These are phyloP conservation scores for Ambrosia artemisiifolia DNA, from an alignment of 129 eudicot genomes.

Conservation along the genomic window DNA sequence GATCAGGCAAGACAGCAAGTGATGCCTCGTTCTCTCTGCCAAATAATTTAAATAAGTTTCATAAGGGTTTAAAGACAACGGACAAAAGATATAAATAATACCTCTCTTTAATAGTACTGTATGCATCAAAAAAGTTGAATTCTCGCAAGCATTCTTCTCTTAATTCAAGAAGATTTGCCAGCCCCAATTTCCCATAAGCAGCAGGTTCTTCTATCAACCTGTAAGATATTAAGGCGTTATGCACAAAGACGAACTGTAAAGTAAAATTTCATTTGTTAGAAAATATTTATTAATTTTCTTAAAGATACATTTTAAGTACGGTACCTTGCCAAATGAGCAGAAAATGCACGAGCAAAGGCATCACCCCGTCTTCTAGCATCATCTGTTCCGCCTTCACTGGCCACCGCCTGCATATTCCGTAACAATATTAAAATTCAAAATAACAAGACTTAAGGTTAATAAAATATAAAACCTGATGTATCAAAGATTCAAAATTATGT, in stretches of 20 bases:
- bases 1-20: constrained; percentile 94
- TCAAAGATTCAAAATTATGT: background rate
- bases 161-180: constrained; percentile 89
- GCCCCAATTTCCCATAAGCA: constrained; percentile 92
- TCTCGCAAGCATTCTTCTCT: constrained; percentile 99
- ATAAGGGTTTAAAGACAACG: background rate
- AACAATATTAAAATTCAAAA: background rate
- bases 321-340: constrained; percentile 97
- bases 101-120: constrained; percentile 97
- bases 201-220: constrained; percentile 98
- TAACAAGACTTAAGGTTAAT: background rate
- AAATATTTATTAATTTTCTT: background rate
- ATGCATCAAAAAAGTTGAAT: constrained; percentile 85
- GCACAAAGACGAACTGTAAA: background rate
- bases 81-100: constrained; percentile 12
- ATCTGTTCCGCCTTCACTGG: constrained; percentile 99
- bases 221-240: background rate
- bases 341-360: constrained; percentile 97
- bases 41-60: background rate
- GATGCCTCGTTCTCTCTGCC: constrained; percentile 95
- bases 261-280: background rate
- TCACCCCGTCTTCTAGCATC: constrained; percentile 98
- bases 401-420: constrained; percentile 73
- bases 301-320: background rate
- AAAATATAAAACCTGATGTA: background rate